Base-by-base conservation (phyloP, 805 yeast genomes). In the Kluyveromyces nonfermentans region DNA sequence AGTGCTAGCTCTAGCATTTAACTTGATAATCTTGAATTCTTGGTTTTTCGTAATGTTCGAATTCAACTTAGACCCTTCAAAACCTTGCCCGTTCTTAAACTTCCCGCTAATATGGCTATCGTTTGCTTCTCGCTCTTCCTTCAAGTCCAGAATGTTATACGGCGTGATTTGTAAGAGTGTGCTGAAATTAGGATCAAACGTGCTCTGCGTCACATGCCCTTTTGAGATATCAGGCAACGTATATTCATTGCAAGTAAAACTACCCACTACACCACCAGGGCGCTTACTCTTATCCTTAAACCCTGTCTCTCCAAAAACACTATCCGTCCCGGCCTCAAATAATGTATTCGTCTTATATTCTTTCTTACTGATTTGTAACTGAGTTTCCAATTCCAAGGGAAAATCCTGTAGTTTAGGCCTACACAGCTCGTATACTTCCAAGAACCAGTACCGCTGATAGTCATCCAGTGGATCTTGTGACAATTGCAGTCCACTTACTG, bases 381-480 rank as follows among this genome's bases (percentile, higher is more conserved):
- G 41, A 2, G 41, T 28, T 19, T 30, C n/a, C 33, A 38, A 38
- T 7, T 32, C 41, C 7, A 28, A 33, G 4, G 41, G 41, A 17
- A 38, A 38, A 15, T 38, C 34, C 15, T 32, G 22, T 22, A 38
- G 16, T 15, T n/a, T 28, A 14, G 41, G 41, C 12, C 22, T 19
- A 19, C 18, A n/a, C 19, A 38, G 14, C 16, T 38, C 41, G 22
- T 28, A 38, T 10, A 38, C 41, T 28, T 28, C 41, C 21, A 40
- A 21, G 33, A 61, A 56, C 43, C 48, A 57, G 10, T 59, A 41
- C 40, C 66, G 45, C 46, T 62, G 66, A 42, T 59, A 62, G 37
- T 62, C 65, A 42, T 62, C 66, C 33, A 56, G 28, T 5, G 64
- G 62, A 25, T 50, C 51, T 5, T 43, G 46, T 4, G 56, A 40